A percentile compares a stretch with the other conserved stretches of the same genome.
phyloP scores from a whole-genome alignment of 2,329 filamentous ascomycete genomes.

The Elsinoe fawcettii region DNA sequence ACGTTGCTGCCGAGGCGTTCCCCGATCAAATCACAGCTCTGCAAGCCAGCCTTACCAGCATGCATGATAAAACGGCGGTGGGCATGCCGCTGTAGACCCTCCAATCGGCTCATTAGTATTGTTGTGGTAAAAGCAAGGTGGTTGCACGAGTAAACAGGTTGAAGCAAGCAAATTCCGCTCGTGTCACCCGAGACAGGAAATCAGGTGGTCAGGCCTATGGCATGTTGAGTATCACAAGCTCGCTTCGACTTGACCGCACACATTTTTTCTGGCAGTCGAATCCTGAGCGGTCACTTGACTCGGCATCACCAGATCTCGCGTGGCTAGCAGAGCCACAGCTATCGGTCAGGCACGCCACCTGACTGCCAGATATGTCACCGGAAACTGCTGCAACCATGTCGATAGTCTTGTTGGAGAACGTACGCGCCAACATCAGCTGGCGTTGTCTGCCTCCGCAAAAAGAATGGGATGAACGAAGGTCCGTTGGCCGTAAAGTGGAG shows the following conservation, averaged over 20 bases:
- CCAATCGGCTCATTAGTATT: no score
- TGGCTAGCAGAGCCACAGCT: neutral
- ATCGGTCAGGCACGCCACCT: neutral
- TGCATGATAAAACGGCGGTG: neutral
- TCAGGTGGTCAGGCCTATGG: neutral
- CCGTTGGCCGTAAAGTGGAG: neutral
- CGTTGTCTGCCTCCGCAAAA: neutral
- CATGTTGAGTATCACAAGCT: neutral
- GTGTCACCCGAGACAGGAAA: neutral
- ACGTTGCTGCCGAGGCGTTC: neutral
- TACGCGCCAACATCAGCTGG: constrained; percentile 5
- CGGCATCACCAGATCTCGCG: constrained; percentile 12
- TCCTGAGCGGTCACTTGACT: constrained; percentile 11
- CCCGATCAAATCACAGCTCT: constrained; percentile 6
- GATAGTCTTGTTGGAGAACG: neutral
- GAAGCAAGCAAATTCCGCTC: neutral
- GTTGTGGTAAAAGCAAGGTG: neutral
- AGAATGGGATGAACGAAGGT: neutral
- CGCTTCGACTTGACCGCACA: constrained; percentile 1
- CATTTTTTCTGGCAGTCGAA: neutral
- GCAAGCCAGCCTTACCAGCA: neutral
- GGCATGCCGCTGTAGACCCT: no score
- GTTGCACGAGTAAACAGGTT: neutral
- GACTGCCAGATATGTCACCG: neutral
- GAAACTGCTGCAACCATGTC: neutral